Percentiles rank a stretch among this genome's conserved stretches.
Conservation (phyloP, 257 asterid genomes). For the Scutellaria barbata region DNA sequence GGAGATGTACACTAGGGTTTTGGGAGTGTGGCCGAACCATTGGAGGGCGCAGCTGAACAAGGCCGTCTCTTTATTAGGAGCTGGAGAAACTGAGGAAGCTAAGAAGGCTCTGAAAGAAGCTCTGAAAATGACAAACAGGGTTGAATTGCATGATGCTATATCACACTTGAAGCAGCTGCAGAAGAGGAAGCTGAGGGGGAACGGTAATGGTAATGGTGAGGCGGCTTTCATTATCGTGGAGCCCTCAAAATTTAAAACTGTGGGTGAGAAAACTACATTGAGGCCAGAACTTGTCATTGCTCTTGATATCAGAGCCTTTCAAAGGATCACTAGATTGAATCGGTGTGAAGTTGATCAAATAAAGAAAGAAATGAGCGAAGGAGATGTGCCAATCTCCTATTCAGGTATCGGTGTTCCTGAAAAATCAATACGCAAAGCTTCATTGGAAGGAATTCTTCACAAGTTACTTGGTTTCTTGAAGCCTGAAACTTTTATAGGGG, state of each 20-base stretch:
- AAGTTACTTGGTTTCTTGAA: constrained; percentile 83
- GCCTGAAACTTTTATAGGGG: constrained; percentile 93
- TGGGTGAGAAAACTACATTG: constrained; percentile 73
- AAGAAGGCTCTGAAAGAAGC: constrained; percentile 97
- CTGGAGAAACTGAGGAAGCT: constrained; percentile 96
- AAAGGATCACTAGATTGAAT: constrained; percentile 87
- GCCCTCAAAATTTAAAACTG: constrained; percentile 72
- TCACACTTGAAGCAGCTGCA: constrained; percentile 93
- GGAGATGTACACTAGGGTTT: constrained; percentile 94
- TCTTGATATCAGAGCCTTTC: constrained; percentile 84
- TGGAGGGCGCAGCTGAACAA: constrained; percentile 98
- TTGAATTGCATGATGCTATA: constrained; percentile 89
- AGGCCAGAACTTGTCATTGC: constrained; percentile 76
- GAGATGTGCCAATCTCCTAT: constrained; percentile 76
- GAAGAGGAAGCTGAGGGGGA: constrained; percentile 80
- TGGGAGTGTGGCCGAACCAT: constrained; percentile 93
- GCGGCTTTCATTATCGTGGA: constrained; percentile 72
- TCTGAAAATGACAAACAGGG: constrained; percentile 90
- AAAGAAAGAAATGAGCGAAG: constrained; percentile 86
- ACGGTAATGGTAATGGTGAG: constrained; percentile 63
- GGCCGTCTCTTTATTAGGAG: constrained; percentile 91
- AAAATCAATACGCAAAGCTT: constrained; percentile 89
- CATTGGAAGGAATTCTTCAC: constrained; percentile 76
- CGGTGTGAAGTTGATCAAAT: constrained; percentile 78
- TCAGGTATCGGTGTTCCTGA: constrained; percentile 83